These are phyloP conservation scores for Globisporangium nodosum DNA, from an alignment of 352 stramenopile species.

Conservation along the genomic window DNA sequence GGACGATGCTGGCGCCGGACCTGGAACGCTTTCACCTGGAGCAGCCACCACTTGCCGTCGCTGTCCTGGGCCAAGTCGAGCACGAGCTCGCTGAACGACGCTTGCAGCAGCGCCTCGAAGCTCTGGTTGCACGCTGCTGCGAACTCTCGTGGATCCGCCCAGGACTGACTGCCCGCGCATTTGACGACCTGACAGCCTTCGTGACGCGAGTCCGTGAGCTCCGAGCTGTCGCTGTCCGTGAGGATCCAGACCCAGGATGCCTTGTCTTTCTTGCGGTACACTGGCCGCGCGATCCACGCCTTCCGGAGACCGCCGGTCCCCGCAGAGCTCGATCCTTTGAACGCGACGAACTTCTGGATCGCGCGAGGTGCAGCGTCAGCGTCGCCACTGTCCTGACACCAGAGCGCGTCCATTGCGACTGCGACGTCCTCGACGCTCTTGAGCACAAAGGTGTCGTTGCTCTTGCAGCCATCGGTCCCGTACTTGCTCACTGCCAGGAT, in stretches of 20 bases:
- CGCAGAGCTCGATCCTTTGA: slow-evolving; percentile 22
- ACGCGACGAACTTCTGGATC: slow-evolving; percentile 45
- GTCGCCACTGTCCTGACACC: not conserved
- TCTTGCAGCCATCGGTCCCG: slow-evolving; percentile 5
- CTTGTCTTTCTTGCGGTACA: slow-evolving; percentile 48
- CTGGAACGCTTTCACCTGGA: slow-evolving; percentile 71
- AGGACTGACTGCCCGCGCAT: slow-evolving; percentile 43
- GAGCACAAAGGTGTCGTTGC: slow-evolving; percentile 10
- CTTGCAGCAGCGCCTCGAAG: slow-evolving; percentile 32
- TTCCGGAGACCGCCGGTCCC: slow-evolving; percentile 5
- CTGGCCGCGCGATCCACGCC: slow-evolving; percentile 51
- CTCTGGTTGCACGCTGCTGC: slow-evolving; percentile 22
- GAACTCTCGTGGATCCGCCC: slow-evolving; percentile 36
- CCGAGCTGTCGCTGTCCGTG: slow-evolving; percentile 15
- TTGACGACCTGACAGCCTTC: slow-evolving; percentile 53
- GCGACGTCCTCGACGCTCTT: slow-evolving; percentile 8
- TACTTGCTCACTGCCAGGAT: slow-evolving; percentile 9
- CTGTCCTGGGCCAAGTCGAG: slow-evolving; percentile 53
- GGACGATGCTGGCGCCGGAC: slow-evolving; percentile 13
- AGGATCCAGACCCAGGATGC: slow-evolving; percentile 53
- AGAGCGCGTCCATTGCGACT: slow-evolving; percentile 13
- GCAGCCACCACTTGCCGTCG: slow-evolving; percentile 49
- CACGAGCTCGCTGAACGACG: slow-evolving; percentile 42
- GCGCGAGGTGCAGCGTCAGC: slow-evolving; percentile 4
- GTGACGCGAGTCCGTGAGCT: slow-evolving; percentile 18